Base-by-base conservation (phyloP, 148 eudicot genomes). In the Vaccinium myrtillus region DNA sequence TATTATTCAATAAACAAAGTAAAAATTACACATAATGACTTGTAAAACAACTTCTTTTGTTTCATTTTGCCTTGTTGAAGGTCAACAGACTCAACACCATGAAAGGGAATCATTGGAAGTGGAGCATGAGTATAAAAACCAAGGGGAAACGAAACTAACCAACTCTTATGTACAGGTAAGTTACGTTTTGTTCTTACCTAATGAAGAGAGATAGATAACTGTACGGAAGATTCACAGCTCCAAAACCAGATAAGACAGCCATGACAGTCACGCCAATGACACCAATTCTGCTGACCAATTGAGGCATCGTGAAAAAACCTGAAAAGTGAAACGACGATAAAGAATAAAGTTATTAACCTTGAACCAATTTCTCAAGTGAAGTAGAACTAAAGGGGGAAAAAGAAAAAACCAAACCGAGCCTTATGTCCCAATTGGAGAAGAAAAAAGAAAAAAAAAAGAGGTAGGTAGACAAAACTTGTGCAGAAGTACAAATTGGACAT, bases 201-300 rank as follows among this genome's bases (percentile, higher is more conserved):
- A 97, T 97, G 90, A 96, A 97, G 80, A 97, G 98, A 74, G 99
- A 97, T 39, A 95, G 88, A 83, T 97, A 97, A 86, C 99, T 95
- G 88, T 97, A 97, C 10, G 99, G 99, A 88, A 97, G 89, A 90
- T 97, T 97, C 75, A 97, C 98, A 86, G 99, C 99, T 85, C 98
- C 99, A 92, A 96, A 96, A 67, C 99, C 98, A 88, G 99, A 97
- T 65, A 97, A 86, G 82, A 97, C 95, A 74, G 99, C 98, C 99
- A 97, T 95, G 63, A 97, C 96, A 14, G 98, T 95, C 84, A 97
- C 98, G 54, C 99, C 99, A 92, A 97, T 95, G 49, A 97, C 99
- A 53, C 98, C 98, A 82, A 97, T 95, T 92, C 99, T 94, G 90
- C 99, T 97, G 74, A 97, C 99, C 89, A 97, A 89, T 87, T 97